A percentile compares a stretch with the other conserved stretches of the same genome.
Conservation (phyloP, 768 basidiomycete genomes). For the Megacollybia marginata region DNA sequence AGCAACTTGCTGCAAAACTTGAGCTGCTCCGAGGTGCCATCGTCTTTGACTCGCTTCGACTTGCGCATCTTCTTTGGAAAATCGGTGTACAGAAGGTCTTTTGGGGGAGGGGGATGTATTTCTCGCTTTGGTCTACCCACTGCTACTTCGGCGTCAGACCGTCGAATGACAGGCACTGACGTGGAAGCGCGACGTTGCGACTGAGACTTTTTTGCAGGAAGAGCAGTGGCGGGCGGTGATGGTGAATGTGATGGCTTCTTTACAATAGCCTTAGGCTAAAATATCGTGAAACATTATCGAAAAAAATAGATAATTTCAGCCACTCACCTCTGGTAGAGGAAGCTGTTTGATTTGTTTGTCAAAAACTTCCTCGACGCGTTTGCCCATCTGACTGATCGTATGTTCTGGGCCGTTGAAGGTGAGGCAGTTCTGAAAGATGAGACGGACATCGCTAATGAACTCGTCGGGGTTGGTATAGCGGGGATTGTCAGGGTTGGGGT, state of each 20-base stretch:
- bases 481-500: constrained; percentile 61
- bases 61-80: constrained; percentile 63
- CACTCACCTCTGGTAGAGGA: constrained; percentile 70
- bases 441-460: constrained; percentile 77
- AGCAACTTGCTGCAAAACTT: constrained; percentile 75
- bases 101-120: constrained; percentile 91
- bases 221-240: constrained; percentile 33
- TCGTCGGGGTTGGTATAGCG: constrained; percentile 74
- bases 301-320: background rate
- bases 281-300: background rate
- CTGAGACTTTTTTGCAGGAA: constrained; percentile 35
- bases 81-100: constrained; percentile 82
- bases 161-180: constrained; percentile 76
- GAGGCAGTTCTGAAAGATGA: constrained; percentile 82
- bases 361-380: constrained; percentile 74
- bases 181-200: constrained; percentile 67
- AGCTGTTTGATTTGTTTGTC: constrained; percentile 85
- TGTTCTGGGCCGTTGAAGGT: constrained; percentile 95
- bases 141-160: constrained; percentile 54
- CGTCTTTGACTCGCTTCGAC: constrained; percentile 52
- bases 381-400: constrained; percentile 68
- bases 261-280: constrained; percentile 23
- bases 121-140: constrained; percentile 90
- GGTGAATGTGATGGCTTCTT: constrained; percentile 43
- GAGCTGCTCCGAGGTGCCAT: constrained; percentile 75